Percentiles rank a stretch among this genome's conserved stretches.
Evolutionary conservation across 108 stramenopile genomes (phyloP).

Genomic region (Skeletonema potamos): DNA sequence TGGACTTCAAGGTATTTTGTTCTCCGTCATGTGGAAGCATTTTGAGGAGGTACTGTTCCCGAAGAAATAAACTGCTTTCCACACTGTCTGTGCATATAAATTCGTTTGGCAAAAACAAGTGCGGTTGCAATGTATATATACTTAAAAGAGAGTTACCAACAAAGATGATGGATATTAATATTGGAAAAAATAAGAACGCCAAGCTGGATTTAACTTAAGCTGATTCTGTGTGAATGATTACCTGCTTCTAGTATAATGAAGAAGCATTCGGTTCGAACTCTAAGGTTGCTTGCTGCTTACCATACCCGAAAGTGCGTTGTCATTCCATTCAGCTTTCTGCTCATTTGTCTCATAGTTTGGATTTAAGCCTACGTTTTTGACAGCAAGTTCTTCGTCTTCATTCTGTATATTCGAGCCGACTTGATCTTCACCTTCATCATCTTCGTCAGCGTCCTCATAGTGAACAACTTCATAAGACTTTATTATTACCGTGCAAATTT

Average conservation of each 20-base stretch:
- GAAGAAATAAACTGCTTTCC: slow-evolving; percentile 41
- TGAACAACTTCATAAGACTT: slow-evolving; percentile 34
- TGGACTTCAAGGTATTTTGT: slow-evolving; percentile 96
- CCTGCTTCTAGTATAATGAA: too few relatives aligned
- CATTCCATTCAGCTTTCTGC: not conserved
- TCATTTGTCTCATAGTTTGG: not conserved
- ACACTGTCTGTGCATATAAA: not conserved
- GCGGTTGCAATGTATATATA: slow-evolving; percentile 6
- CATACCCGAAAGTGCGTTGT: not conserved
- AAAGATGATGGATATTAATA: not conserved
- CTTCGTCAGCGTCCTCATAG: slow-evolving; percentile 2
- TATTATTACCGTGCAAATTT: slow-evolving; percentile 27
- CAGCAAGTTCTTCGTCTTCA: not conserved
- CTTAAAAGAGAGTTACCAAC: not conserved
- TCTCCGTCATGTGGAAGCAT: slow-evolving; percentile 98
- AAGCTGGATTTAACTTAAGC: not conserved
- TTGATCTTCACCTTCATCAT: not conserved
- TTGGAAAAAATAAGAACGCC: not conserved
- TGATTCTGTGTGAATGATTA: not conserved
- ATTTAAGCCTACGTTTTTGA: not conserved
- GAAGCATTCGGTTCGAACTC: too few relatives aligned
- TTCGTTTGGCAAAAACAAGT: not conserved
- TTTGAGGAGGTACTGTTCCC: slow-evolving; percentile 91
- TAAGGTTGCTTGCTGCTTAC: not conserved
- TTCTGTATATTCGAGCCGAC: not conserved